Evolutionary conservation across 225 moss, liverwort and hornwort genomes (phyloP).

Genomic region (Straminergon stramineum): DNA sequence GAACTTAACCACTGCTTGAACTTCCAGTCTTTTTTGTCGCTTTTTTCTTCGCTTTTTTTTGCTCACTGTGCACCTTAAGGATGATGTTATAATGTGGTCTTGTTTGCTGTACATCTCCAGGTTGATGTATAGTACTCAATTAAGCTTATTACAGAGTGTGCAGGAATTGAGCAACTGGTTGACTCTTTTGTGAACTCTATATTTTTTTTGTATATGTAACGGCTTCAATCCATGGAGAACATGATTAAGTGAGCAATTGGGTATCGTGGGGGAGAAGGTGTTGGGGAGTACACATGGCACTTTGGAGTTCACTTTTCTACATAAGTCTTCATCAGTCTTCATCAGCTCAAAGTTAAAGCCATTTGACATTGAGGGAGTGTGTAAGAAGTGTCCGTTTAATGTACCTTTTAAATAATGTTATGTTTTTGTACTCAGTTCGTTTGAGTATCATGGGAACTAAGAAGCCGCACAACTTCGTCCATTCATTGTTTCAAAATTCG

Average conservation of each 20-base stretch:
- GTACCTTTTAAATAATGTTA: background rate
- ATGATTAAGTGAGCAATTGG: background rate
- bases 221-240: background rate
- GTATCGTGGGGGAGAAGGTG: background rate
- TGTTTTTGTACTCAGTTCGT: background rate
- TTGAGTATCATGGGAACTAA: background rate
- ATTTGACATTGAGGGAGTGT: background rate
- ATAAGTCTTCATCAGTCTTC: background rate
- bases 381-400: background rate
- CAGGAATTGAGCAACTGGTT: background rate
- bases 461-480: background rate
- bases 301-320: no score
- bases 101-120: background rate
- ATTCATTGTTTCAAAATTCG: background rate
- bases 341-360: background rate
- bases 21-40: background rate
- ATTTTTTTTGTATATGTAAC: background rate
- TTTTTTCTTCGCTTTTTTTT: background rate
- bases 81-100: background rate
- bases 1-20: background rate
- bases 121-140: background rate
- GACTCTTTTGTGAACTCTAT: background rate
- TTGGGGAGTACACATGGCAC: background rate
- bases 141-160: no score
- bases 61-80: background rate